Base-by-base conservation (phyloP, 768 basidiomycete genomes). In the Austroboletus festivus region DNA sequence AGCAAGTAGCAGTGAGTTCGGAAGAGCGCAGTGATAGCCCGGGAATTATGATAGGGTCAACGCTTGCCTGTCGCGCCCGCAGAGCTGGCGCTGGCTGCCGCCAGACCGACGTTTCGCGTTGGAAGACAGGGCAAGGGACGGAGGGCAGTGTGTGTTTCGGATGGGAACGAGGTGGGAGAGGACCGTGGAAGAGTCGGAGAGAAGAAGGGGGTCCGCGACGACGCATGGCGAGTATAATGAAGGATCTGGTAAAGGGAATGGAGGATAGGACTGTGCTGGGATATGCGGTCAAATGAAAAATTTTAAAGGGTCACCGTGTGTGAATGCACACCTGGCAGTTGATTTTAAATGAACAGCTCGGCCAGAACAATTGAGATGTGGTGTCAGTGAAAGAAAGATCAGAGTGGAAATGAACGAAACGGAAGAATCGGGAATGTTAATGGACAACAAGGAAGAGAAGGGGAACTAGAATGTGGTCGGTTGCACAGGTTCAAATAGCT, bases 91-190 rank as follows among this genome's bases (percentile, higher is more conserved):
- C 26, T 1, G 63, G 60, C 0, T 52, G 54, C 16, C 58, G 61
- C 21, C 55, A 51, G 22, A 70, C 51, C 4, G 44, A 48, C 22
- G 62, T 59, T 20, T 69, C 61, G 40, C 70, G 67, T 26, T 72
- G 62, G 48, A 79, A 76, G 22, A 71, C 69, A 0, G 84, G 84
- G 33, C 71, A 70, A 11, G 87, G 87, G 22, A 83, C 20, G n/a
- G 80, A 77, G 12, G 88, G 88, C 54, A 89, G 71, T 13, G 71
- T 76, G 66, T 88, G 83, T 60, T 78, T 85, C 19, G 84, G 78
- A 38, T 71, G 54, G 43, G 78, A 77, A 53, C 83, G 76, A n/a
- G 77, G 62, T 3, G 85, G 84, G 22, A 78, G 73, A 5, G 85
- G 85, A 13, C 85, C 86, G 31, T 71, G 65, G 48, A 76, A 67